Base-by-base conservation (phyloP, 345 rosid species). In the Euphorbia lathyris region DNA sequence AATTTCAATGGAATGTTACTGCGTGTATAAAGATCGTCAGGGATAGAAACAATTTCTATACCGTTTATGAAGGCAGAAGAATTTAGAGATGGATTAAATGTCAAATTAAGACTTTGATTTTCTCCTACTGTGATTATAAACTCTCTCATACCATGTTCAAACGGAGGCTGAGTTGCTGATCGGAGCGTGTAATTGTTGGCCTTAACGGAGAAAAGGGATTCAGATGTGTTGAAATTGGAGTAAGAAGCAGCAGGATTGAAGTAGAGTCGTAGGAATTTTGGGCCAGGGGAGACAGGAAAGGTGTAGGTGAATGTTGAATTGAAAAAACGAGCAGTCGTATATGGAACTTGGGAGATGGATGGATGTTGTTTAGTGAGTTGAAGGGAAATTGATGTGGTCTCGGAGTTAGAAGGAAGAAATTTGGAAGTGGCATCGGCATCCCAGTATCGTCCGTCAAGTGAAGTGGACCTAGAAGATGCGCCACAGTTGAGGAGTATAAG, bases 241-340 rank as follows among this genome's bases (percentile, higher is more conserved):
- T 34, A 34, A 2, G 7, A 34, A 34, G 3, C 7, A 34, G 38
- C 7, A 34, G 38, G 38, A 34, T 34, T 3, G 38, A 34, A 72
- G 59, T 73, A 58, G 13, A 73, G 71, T 4, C 70, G 70, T n/a
- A 73, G 25, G 68, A 84, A 79, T n/a, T 73, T 79, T 4, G 77
- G 78, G 12, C 85, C 85, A 5, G 77, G 25, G 2, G 71, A 25
- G 58, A 79, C 70, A 1, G 66, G 78, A 47, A 84, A 75, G 16
- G 65, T 63, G 74, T 81, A 84, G 47, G 64, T 64, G 78, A 84
- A 73, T 2, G 50, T 19, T 4, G 79, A 67, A 7, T 10, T 36
- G n/a, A 71, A 69, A 47, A 79, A 51, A 0, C 74, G 76, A 3
- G 80, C 78, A 4, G 79, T 63, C 38, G 2, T 6, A 77, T 68